Evolutionary conservation across 2,329 filamentous ascomycete species (phyloP).

Genomic region (Neocatenulostroma microsporum): DNA sequence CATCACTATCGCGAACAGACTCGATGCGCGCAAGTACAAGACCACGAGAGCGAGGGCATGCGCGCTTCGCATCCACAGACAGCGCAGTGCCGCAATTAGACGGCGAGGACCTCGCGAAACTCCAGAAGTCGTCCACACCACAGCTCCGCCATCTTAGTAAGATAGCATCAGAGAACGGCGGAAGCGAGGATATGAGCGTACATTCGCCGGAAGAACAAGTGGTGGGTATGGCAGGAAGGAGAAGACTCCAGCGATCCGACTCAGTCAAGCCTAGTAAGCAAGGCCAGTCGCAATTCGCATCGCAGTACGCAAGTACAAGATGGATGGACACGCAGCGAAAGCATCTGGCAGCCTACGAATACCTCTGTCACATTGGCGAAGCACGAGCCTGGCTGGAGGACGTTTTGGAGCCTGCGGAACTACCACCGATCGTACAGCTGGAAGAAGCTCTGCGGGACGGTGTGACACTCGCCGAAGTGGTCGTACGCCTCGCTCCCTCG

Average conservation of each 20-base stretch:
- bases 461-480: conserved; percentile 87
- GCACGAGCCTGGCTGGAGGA: conserved; percentile 99
- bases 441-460: conserved; percentile 90
- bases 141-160: conserved; percentile 82
- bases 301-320: conserved; percentile 60
- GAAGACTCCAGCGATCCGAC: conserved; percentile 64
- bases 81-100: conserved; percentile 24
- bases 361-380: conserved; percentile 96
- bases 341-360: conserved; percentile 94
- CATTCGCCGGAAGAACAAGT: conserved; percentile 75
- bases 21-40: conserved; percentile 29
- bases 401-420: conserved; percentile 65
- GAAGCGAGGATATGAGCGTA: conserved; percentile 73
- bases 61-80: conserved; percentile 27
- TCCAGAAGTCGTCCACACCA: conserved; percentile 82
- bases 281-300: conserved; percentile 27
- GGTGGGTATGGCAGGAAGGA: conserved; percentile 73
- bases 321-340: conserved; percentile 99
- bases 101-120: conserved; percentile 60
- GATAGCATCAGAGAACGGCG: conserved; percentile 62
- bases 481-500: conserved; percentile 76
- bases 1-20: conserved; percentile 30
- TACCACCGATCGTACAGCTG: conserved; percentile 86
- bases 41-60: conserved; percentile 24
- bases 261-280: conserved; percentile 48